Base-by-base conservation (phyloP, 495 filamentous ascomycete genomes). In the Ramalina peruviana region DNA sequence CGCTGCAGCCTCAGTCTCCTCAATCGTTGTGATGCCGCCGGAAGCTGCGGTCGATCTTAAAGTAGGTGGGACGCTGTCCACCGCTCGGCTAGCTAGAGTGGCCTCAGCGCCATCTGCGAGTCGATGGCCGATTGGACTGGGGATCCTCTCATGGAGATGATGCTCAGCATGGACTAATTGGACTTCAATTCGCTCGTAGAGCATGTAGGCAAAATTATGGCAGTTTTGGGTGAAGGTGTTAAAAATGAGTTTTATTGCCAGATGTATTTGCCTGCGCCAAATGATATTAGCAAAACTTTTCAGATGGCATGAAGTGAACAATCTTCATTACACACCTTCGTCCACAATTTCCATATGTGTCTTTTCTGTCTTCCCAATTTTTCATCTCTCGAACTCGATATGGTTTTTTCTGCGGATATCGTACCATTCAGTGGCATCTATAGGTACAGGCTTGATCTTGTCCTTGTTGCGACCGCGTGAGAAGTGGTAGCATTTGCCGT, bases 341-440 rank as follows among this genome's bases (percentile, higher is more conserved):
- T 46, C 26, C 43, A 23, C 20, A 36, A 26, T 46, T 19, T 46
- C 43, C 6, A 33, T 17, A 25, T 21, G 43, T 33, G 43, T 46
- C 43, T 46, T 46, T 25, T 21, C n/a, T 16, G 43, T 46, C 25
- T 25, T 36, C 33, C 43, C 43, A 46, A 46, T n/a, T 19, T 46
- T 46, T 17, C 43, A 33, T 16, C 17, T 46, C 25, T 33, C 9
- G 19, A 17, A 17, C 13, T 46, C 26, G 43, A 46, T 46, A 3
- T 46, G 42, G n/a, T 46, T 19, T 4, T 46, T 13, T 3, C 5
- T 26, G 9, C 43, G 13, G 13, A 46, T 19, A 10, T 46, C 17
- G 19, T 46, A 17, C 43, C 43, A 46, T 46, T 21, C 20, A 46
- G 43, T 46, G 43, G 43, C 43, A n/a, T 46, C 43, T n/a, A 10